Conservation (phyloP, 1,284 basidiomycete genomes). For the Pyrrhoderma noxium region DNA sequence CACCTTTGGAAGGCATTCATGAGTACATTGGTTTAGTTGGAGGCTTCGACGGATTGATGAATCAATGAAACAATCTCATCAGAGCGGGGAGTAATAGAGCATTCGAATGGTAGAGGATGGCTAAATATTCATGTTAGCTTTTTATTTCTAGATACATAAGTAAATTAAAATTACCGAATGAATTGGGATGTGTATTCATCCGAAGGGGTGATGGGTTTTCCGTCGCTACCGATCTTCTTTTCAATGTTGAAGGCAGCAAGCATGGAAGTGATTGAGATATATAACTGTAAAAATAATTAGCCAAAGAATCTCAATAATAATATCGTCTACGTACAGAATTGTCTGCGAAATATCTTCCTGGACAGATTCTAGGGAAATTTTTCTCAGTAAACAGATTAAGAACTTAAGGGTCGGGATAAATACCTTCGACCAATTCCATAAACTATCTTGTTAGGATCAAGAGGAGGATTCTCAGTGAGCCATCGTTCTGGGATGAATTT, state of each 20-base stretch:
- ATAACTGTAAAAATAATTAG: neutral
- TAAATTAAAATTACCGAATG: slow-evolving; percentile 6
- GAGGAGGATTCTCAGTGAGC: slow-evolving; percentile 13
- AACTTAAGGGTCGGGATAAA: neutral
- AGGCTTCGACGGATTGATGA: no score
- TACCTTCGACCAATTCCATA: slow-evolving; percentile 17
- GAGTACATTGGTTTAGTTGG: no score
- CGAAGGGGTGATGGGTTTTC: slow-evolving; percentile 8
- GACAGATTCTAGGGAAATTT: slow-evolving; percentile 17
- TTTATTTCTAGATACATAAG: no score
- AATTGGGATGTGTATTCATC: neutral
- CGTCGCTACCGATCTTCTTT: slow-evolving; percentile 5
- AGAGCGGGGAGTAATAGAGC: slow-evolving; percentile 8
- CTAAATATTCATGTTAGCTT: slow-evolving; percentile 1
- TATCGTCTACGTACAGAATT: slow-evolving; percentile 9
- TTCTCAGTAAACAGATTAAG: neutral
- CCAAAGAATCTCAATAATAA: neutral
- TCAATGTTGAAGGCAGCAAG: slow-evolving; percentile 16
- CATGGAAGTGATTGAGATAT: slow-evolving; percentile 15
- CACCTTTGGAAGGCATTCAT: no score
- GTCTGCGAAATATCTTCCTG: slow-evolving; percentile 19
- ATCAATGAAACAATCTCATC: neutral
- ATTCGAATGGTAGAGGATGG: slow-evolving; percentile 14
- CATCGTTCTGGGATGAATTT: slow-evolving; percentile 22
- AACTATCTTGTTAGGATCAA: slow-evolving; percentile 9